Percentiles rank a stretch among this genome's conserved stretches.
phyloP scores from a whole-genome alignment of 2,329 filamentous ascomycete genomes.

The Apiospora koreana region DNA sequence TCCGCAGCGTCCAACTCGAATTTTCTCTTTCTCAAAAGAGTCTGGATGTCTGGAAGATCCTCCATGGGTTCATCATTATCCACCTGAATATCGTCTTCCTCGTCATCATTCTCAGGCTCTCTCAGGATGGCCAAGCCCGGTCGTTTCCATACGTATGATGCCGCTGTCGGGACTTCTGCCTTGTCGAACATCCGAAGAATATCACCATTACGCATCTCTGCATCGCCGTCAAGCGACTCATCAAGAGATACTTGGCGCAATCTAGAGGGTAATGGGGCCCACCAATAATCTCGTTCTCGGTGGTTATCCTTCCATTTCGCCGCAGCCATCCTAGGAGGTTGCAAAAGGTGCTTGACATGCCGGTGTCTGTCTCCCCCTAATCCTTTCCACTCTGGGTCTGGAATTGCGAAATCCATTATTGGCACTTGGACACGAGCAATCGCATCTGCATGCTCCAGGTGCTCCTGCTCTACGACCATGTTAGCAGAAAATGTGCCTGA shows the following conservation, averaged over 20 bases:
- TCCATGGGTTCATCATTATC: not conserved
- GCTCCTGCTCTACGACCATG: slow-evolving; percentile 29
- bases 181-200: slow-evolving; percentile 14
- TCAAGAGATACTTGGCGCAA: slow-evolving; percentile 18
- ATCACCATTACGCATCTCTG: not conserved
- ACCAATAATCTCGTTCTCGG: not conserved
- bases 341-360: not conserved
- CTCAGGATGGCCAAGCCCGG: slow-evolving; percentile 30
- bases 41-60: slow-evolving; percentile 16
- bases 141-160: slow-evolving; percentile 30
- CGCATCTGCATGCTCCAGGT: slow-evolving; percentile 26
- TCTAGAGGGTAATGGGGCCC: slow-evolving; percentile 26
- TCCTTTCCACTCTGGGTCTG: slow-evolving; percentile 24
- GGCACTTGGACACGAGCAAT: slow-evolving; percentile 30
- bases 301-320: not conserved
- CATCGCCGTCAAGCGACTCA: slow-evolving; percentile 24
- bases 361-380: not conserved
- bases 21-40: slow-evolving; percentile 28
- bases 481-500: slow-evolving; percentile 17
- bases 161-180: slow-evolving; percentile 23
- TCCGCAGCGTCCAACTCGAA: slow-evolving; percentile 16
- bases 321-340: not conserved
- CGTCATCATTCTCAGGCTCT: slow-evolving; percentile 25
- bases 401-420: slow-evolving; percentile 29
- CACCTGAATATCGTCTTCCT: slow-evolving; percentile 17